These are phyloP conservation scores for Amanita polypyramis DNA, from an alignment of 768 basidiomycete species.

Conservation along the genomic window DNA sequence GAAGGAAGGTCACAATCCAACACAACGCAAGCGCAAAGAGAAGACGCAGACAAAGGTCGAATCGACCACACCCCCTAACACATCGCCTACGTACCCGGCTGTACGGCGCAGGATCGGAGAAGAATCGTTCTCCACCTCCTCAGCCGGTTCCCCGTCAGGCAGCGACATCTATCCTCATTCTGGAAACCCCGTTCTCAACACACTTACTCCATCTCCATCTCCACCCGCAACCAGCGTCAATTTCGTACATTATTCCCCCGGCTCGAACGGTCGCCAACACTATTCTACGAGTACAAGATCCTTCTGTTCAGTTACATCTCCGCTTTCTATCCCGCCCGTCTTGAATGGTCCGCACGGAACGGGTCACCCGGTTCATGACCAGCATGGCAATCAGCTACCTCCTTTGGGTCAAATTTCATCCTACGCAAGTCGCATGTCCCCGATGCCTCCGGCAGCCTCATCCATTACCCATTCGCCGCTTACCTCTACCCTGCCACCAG, in stretches of 20 bases:
- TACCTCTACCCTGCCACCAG: conserved; percentile 24
- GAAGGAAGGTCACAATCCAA: conserved; percentile 57
- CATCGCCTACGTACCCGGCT: conserved; percentile 30
- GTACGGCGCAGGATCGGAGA: conserved; percentile 41
- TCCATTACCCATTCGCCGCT: conserved; percentile 30
- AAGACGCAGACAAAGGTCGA: conserved; percentile 37
- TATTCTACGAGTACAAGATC: conserved; percentile 23
- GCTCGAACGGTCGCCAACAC: conserved; percentile 23
- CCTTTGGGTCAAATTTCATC: conserved; percentile 25
- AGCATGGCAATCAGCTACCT: conserved; percentile 21
- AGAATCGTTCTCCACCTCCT: conserved; percentile 30
- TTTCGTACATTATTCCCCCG: conserved; percentile 48
- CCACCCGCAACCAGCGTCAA: conserved; percentile 44
- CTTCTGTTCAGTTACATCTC: conserved; percentile 45
- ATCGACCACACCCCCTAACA: conserved; percentile 26
- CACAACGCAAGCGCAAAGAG: conserved; percentile 58
- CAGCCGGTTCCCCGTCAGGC: conserved; percentile 45
- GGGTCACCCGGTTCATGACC: conserved; percentile 17
- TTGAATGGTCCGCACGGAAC: conserved; percentile 16
- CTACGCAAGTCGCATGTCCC: conserved; percentile 27
- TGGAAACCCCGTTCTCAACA: conserved; percentile 24
- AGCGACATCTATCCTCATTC: conserved; percentile 45
- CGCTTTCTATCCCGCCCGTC: conserved; percentile 33
- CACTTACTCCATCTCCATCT: conserved; percentile 53
- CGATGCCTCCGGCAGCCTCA: conserved; percentile 26